A percentile compares a stretch with the other conserved stretches of the same genome.
phyloP scores from a whole-genome alignment of 768 basidiomycete species.

The Myochromella boudieri region DNA sequence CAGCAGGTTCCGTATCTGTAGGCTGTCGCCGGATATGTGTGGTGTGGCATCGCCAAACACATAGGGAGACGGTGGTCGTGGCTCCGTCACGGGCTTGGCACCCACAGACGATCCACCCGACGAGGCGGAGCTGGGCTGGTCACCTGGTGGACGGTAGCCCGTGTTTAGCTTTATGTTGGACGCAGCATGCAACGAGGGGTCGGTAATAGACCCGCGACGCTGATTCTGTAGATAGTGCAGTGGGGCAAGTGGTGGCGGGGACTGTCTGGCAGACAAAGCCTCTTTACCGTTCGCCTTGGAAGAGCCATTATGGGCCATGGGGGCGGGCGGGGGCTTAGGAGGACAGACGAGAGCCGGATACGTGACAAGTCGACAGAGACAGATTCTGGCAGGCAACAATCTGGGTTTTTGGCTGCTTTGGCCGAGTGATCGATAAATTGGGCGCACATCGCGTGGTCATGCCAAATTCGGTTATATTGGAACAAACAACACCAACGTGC shows the following conservation, averaged over 20 bases:
- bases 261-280: conserved; percentile 36
- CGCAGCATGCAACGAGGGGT: conserved; percentile 74
- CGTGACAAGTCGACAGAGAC: conserved; percentile 10
- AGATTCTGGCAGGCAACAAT: conserved; percentile 12
- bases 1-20: conserved; percentile 58
- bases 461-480: conserved; percentile 42
- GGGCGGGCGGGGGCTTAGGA: conserved; percentile 6
- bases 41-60: conserved; percentile 68
- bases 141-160: conserved; percentile 22
- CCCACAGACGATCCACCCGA: conserved; percentile 26
- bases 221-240: conserved; percentile 80
- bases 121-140: conserved; percentile 23
- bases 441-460: conserved; percentile 28
- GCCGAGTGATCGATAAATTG: conserved; percentile 26
- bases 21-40: conserved; percentile 32
- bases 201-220: conserved; percentile 81
- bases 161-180: conserved; percentile 29
- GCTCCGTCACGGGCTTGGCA: conserved; percentile 35
- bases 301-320: conserved; percentile 22
- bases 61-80: conserved; percentile 65
- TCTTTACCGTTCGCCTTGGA: conserved; percentile 24
- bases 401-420: conserved; percentile 3
- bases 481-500: conserved; percentile 29
- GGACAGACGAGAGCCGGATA: conserved; percentile 3
- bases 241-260: conserved; percentile 66